Conservation (phyloP, 2,329 filamentous ascomycete genomes). For the Monosporascus ibericus region DNA sequence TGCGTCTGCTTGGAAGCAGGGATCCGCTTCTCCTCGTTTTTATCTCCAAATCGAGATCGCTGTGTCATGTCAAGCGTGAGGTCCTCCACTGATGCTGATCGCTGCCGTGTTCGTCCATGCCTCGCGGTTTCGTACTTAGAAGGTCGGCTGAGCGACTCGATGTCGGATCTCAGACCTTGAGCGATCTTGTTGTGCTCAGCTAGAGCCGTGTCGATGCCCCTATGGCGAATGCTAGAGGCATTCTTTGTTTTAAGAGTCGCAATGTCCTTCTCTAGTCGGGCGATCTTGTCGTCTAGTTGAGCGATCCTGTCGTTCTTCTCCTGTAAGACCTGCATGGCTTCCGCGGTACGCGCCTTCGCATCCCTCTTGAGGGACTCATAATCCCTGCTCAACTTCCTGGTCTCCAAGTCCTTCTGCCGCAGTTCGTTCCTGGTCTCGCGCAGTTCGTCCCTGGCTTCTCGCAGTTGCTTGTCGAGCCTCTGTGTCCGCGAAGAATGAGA, state of each 20-base stretch:
- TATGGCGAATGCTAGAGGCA: conserved; percentile 5
- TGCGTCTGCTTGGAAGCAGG: conserved; percentile 1
- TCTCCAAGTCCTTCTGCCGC: conserved; percentile 41
- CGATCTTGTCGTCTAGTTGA: conserved; percentile 51
- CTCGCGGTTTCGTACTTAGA: conserved; percentile 13
- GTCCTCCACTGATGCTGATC: conserved; percentile 21
- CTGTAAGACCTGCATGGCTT: conserved; percentile 49
- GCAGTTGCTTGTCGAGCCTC: conserved; percentile 36
- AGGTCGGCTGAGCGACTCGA: conserved; percentile 18
- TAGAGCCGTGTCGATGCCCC: conserved; percentile 8
- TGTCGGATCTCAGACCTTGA: conserved; percentile 18
- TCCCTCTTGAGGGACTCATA: conserved; percentile 49
- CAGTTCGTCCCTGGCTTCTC: conserved; percentile 38
- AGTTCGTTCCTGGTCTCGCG: conserved; percentile 38
- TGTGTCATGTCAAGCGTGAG: conserved; percentile 21
- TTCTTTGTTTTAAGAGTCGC: conserved; percentile 34
- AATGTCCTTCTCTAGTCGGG: conserved; percentile 48
- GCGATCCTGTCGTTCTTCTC: conserved; percentile 52
- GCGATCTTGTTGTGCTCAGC: conserved; percentile 15
- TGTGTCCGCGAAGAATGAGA: conserved; percentile 26
- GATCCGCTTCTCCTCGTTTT: conserved; percentile 4
- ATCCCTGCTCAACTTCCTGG: conserved; percentile 43
- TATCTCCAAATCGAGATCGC: conserved; percentile 14
- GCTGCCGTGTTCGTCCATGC: conserved; percentile 7
- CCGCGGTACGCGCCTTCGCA: conserved; percentile 46